These are phyloP conservation scores for Paraconiothyrium sp. DNA, from an alignment of 2,329 filamentous ascomycete species.

Conservation along the genomic window DNA sequence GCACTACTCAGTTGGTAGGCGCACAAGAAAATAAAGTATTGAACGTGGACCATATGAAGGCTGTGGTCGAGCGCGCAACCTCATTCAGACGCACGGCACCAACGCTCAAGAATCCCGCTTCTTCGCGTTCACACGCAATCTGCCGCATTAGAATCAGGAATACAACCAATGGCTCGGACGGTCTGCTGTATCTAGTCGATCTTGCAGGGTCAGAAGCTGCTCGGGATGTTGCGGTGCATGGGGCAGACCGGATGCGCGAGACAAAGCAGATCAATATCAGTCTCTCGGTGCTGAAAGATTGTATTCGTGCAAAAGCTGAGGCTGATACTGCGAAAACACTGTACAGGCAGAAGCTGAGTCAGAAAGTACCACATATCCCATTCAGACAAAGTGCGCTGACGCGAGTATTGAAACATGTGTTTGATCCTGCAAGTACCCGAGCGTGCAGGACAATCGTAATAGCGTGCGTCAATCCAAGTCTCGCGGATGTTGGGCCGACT, in stretches of 20 bases:
- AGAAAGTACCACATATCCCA: constrained; percentile 53
- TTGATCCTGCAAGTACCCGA: constrained; percentile 54
- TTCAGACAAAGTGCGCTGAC: constrained; percentile 60
- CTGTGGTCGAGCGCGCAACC: constrained; percentile 50
- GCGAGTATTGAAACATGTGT: constrained; percentile 61
- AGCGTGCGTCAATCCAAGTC: constrained; percentile 60
- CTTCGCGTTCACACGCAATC: constrained; percentile 61
- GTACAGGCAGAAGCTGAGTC: constrained; percentile 20
- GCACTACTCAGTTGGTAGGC: constrained; percentile 55
- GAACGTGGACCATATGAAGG: constrained; percentile 39
- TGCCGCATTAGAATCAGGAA: constrained; percentile 59
- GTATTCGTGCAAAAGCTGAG: constrained; percentile 58
- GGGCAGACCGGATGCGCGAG: constrained; percentile 57
- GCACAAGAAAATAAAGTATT: constrained; percentile 52
- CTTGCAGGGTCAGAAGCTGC: constrained; percentile 61
- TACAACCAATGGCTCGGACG: constrained; percentile 47
- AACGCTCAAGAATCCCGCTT: constrained; percentile 59
- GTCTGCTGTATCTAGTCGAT: constrained; percentile 59
- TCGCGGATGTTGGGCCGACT: constrained; percentile 55
- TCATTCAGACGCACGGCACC: constrained; percentile 55
- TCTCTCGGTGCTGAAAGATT: constrained; percentile 62
- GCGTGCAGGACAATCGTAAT: constrained; percentile 58
- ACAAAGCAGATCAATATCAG: constrained; percentile 60
- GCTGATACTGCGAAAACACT: constrained; percentile 34
- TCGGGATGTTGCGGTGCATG: constrained; percentile 54